Base-by-base conservation (phyloP, 2,329 filamentous ascomycete species). In the Trichoderma aggressivum region DNA sequence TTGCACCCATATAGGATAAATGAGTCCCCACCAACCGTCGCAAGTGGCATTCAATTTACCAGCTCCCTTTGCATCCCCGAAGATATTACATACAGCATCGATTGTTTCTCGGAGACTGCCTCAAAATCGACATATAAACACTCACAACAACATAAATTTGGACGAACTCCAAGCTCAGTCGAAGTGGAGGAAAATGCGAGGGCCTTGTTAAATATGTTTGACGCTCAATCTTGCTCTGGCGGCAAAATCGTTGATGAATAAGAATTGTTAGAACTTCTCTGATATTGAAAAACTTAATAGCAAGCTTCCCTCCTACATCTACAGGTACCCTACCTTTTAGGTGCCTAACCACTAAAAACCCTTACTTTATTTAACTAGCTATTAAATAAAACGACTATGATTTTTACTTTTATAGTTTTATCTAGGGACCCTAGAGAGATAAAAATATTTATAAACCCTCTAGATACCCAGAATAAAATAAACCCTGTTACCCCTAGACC, bases 1-100 rank as follows among this genome's bases (percentile, higher is more conserved):
- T 43, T n/a, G 7, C 1, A 43, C 4, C n/a, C 7, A n/a, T 10
- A 1, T n/a, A 2, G 39, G 1, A n/a, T n/a, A 7, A 3, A n/a
- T 43, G 7, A 43, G 7, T 10, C 39, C 18, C 39, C 3, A 43
- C 39, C 0, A n/a, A 10, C 39, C 1, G 18, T 43, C n/a, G 39
- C 7, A 2, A n/a, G 1, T 43, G 0, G 39, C 1, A 0, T 18
- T 43, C 18, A 43, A 43, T 43, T 3, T 10, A n/a, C 39, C 18
- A 43, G 7, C 39, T 0, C 18, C 39, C 39, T 3, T 18, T 18
- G 39, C 7, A 1, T 10, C 39, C 18, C 18, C 14, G 5, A 7
- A 3, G 14, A 43, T 5, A 18, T 43, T 10, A 8, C 39, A 43
- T n/a, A 10, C 39, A 43, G 7, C 7, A 8, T 43, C 4, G 7